Evolutionary conservation across 106 monocot species (phyloP), one percentile per base, ranked within the genome.

Genomic region (Dioscorea zingiberensis): DNA sequence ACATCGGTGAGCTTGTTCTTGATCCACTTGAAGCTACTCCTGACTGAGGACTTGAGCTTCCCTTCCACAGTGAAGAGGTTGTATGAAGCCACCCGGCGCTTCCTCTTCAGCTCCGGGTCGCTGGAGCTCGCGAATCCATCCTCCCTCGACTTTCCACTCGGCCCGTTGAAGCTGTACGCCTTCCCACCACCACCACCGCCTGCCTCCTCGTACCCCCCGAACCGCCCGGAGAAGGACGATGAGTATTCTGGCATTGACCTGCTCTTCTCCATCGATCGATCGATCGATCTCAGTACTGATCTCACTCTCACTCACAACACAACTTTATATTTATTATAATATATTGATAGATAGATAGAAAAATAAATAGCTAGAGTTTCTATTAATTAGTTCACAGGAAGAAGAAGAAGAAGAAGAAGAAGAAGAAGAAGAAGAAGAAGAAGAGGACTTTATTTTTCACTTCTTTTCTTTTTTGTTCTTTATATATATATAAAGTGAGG

Each of bases 121-220:
- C 32, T 54, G 21, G 69, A 69, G 60, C 47, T 60, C 5, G 65
- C 57, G 17, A 72, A 72, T 16, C 72, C 63, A 11, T 28, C 54
- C 10, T 28, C n/a, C 55, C n/a, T n/a, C n/a, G n/a, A n/a, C n/a
- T 67, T 67, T 27, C 54, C 60, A n/a, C 28, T 60, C 23, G 84
- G 84, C 10, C 84, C 84, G 23, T 87, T 87, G 74, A 87, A 87
- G 75, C 68, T 83, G 76, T 87, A 87, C 0, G n/a, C n/a, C n/a
- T n/a, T n/a, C n/a, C n/a, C n/a, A n/a, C 38, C 38, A 38, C 7
- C 7, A 30, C 80, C 77, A 27, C 77, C 80, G 6, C 51, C 55
- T 5, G n/a, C 25, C 11, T 76, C 79, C n/a, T 73, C 79, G 56
- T 30, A 67, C 9, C 67, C 80, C 9, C 67, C 80, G 24, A 85